Evolutionary conservation across 345 rosid genomes (phyloP), one percentile per base, ranked within the genome.

Genomic region (Syzygium oleosum): DNA sequence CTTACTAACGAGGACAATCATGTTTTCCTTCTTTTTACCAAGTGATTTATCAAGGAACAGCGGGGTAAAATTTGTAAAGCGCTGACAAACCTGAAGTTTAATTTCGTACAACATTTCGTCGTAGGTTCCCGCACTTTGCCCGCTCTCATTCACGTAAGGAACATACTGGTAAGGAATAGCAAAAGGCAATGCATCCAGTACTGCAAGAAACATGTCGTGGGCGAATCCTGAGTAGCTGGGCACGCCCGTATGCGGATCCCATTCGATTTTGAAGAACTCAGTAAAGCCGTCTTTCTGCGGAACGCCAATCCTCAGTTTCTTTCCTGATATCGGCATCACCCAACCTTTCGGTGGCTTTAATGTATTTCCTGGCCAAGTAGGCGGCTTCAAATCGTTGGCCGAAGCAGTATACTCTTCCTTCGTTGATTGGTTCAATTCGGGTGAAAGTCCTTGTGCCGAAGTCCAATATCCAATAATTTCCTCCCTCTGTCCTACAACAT

Each of bases 331-430:
- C 5, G 90, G 90, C 25, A 89, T 84, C 34, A 59, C 90, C 90
- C 90, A 89, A 21, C 90, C 90, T 56, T 73, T 87, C 23, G 90
- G 88, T 41, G 58, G 43, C 51, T 31, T n/a, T 27, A 61, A 80
- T 5, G 88, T 51, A 51, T 84, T 87, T 58, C 90, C 90, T 3
- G 92, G 91, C 92, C 91, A 87, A 61, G 54, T 86, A 21, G 87
- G 65, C 5, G 87, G 5, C 56, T 55, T n/a, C 16, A 87, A 52
- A 51, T 56, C 49, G 9, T 54, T 52, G 46, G 38, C 56, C 9
- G 88, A 89, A 51, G 87, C 63, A 4, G 88, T 88, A 34, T 86
- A 85, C 5, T 29, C 38, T 22, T 29, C 25, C 15, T 43, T 59
- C 16, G 23, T 85, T 43, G 19, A 53, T 25, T 15, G 1, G 27